Evolutionary conservation across 495 filamentous ascomycete species (phyloP), one percentile per base, ranked within the genome.

Genomic region (Penicillium argentinense): DNA sequence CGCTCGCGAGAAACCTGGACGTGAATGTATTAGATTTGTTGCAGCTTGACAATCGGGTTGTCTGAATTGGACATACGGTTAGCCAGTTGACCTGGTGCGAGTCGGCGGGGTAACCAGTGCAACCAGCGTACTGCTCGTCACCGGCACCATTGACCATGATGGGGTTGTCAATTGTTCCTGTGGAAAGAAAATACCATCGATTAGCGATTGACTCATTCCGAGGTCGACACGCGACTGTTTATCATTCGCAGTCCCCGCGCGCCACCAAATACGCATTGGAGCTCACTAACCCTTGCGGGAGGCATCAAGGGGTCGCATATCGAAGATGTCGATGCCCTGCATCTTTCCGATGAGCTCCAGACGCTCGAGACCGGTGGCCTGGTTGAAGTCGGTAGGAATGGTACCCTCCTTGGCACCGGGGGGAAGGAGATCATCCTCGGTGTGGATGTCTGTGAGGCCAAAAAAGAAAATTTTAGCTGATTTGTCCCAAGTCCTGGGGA

Each of bases 321-420:
- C 95, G 74, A 97, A 99, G 64, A 97, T 78, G 69, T 99, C 93
- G 52, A 99, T 78, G 56, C 93, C 89, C 77, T 97, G 88, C 86
- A 97, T 96, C 82, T 99, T 99, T 70, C 93, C 93, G 72, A 97
- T 76, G 59, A 99, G 91, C 71, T 99, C 93, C 60, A 99, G 82
- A 74, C 93, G 92, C 78, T 99, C 93, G 40, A 99, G 78, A 82
- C 93, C 93, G 53, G 93, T 97, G 33, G 92, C 75, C 69, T 99
- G 93, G 61, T 96, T 88, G 64, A 91, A 64, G 71, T 99, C 93
- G 74, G 88, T 89, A 49, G 93, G 89, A 54, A 99, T 76, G 67
- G 86, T 88, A 54, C 92, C 93, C 51, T 84, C 72, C 42, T 76
- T 71, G 59, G 85, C 89, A 70, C 93, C 93, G 30, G 91, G 88